A percentile compares a stretch with the other conserved stretches of the same genome.
Evolutionary conservation across 106 monocot species (phyloP).

Genomic region (Dendrobium nobile): DNA sequence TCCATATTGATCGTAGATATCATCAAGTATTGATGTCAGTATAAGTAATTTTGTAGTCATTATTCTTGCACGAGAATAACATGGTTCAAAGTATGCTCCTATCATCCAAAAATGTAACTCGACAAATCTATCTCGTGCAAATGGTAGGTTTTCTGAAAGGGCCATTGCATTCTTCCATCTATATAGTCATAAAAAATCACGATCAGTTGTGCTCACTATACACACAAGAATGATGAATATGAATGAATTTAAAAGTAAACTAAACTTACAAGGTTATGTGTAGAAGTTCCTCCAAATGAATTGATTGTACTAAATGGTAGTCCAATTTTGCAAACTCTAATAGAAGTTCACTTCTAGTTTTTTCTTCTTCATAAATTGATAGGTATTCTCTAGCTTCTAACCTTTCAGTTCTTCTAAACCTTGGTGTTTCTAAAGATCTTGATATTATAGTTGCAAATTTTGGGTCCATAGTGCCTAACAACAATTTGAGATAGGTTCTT

Average conservation of each 20-base stretch:
- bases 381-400: not conserved
- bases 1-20: not conserved
- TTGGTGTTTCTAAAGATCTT: not conserved
- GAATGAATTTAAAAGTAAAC: not conserved
- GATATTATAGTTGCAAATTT: not conserved
- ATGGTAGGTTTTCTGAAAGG: not conserved
- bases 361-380: not conserved
- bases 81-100: not conserved
- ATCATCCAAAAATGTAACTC: not conserved
- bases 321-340: not conserved
- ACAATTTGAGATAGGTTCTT: not conserved
- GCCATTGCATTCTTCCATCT: not conserved
- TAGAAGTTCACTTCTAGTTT: not conserved
- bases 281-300: not conserved
- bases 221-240: not conserved
- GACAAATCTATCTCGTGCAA: not conserved
- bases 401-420: not conserved
- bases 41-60: not conserved
- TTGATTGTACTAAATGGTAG: not conserved
- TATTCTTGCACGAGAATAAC: not conserved
- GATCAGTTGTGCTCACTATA: no score
- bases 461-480: not conserved
- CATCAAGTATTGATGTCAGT: not conserved
- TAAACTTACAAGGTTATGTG: not conserved
- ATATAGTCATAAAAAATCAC: not conserved